A percentile compares a stretch with the other conserved stretches of the same genome.
These are phyloP conservation scores for Magnusiomyces clavatus DNA, from an alignment of 1,139 yeast species.

Conservation along the genomic window DNA sequence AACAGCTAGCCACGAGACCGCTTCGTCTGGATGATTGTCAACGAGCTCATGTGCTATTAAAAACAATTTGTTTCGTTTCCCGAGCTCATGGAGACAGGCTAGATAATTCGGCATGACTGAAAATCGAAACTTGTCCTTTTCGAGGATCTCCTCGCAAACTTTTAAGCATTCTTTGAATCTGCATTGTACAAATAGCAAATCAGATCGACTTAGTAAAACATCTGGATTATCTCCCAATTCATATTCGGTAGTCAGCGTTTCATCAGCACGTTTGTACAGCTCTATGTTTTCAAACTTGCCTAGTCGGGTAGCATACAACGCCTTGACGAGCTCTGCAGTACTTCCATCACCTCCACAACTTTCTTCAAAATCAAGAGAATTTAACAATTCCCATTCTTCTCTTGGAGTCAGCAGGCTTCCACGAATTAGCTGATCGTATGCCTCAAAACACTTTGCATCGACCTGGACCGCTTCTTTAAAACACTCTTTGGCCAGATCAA, in stretches of 20 bases:
- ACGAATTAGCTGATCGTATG: slow-evolving; percentile 69
- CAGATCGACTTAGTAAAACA: slow-evolving; percentile 62
- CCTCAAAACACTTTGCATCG: slow-evolving; percentile 91
- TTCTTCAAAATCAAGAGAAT: slow-evolving; percentile 59
- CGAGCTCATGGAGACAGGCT: slow-evolving; percentile 78
- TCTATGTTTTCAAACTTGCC: slow-evolving; percentile 63
- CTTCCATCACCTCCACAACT: slow-evolving; percentile 47
- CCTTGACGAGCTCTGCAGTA: slow-evolving; percentile 58
- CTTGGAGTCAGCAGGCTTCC: slow-evolving; percentile 73
- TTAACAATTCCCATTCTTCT: slow-evolving; percentile 77
- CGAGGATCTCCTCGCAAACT: slow-evolving; percentile 56
- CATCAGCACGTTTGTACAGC: slow-evolving; percentile 58
- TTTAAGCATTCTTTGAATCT: slow-evolving; percentile 69
- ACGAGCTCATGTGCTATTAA: slow-evolving; percentile 80
- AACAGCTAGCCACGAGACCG: slow-evolving; percentile 88
- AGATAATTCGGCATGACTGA: slow-evolving; percentile 67
- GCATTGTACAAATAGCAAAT: slow-evolving; percentile 66
- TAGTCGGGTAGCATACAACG: slow-evolving; percentile 67
- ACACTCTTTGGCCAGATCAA: slow-evolving; percentile 80
- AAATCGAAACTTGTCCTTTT: slow-evolving; percentile 62
- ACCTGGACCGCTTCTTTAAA: slow-evolving; percentile 80
- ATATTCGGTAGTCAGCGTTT: slow-evolving; percentile 61
- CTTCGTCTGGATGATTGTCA: slow-evolving; percentile 72
- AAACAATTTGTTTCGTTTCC: slow-evolving; percentile 75
- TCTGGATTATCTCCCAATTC: slow-evolving; percentile 63